These are phyloP conservation scores for Skeletonema grethae DNA, from an alignment of 108 stramenopile genomes.

Conservation along the genomic window DNA sequence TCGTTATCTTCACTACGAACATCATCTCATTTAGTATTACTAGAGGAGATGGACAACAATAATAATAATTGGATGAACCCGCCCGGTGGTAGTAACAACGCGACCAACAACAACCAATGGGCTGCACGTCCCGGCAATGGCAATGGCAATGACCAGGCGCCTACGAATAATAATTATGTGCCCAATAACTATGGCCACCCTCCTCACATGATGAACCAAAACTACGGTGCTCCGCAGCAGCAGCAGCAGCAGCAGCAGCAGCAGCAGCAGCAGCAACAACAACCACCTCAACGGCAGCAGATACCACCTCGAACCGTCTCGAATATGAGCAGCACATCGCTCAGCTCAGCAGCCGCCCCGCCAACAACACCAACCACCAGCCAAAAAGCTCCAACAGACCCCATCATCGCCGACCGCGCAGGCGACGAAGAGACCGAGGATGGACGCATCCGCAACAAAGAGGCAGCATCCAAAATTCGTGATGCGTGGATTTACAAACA, in stretches of 20 bases:
- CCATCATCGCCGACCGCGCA: conserved; percentile 48
- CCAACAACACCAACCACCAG: neutral
- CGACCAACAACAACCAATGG: neutral
- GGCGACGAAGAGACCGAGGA: conserved; percentile 89
- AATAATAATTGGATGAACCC: neutral
- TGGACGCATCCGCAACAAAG: conserved; percentile 79
- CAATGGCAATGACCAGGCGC: neutral
- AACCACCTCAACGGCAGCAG: neutral
- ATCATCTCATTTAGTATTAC: too few species aligned
- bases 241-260: neutral
- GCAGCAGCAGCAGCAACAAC: neutral
- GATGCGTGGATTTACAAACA: conserved; percentile 94
- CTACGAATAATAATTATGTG: neutral
- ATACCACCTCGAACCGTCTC: neutral
- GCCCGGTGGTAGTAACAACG: neutral
- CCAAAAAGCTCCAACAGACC: neutral
- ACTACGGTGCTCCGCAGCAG: neutral
- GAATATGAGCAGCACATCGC: conserved; percentile 1
- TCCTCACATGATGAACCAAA: neutral
- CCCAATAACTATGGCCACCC: conserved; percentile 2
- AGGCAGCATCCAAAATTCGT: conserved; percentile 82
- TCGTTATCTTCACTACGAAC: too few species aligned
- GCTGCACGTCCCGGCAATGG: neutral
- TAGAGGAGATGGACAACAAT: neutral
- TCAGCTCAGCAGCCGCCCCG: neutral